A percentile compares a stretch with the other conserved stretches of the same genome.
Conservation (phyloP, 192 early-diverging fungal species). For the Bifiguratus adelaidae region DNA sequence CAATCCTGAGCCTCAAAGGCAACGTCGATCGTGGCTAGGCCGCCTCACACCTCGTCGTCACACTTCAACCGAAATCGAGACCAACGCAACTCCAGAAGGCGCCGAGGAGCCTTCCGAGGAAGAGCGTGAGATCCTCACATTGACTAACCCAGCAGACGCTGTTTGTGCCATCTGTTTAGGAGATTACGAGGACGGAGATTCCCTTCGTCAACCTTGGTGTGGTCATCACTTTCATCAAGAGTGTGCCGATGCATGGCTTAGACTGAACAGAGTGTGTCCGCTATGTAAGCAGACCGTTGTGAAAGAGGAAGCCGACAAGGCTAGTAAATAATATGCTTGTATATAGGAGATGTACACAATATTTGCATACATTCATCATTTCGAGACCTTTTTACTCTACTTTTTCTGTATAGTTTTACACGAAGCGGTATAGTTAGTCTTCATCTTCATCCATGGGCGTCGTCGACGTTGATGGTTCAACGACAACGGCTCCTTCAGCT, state of each 20-base stretch:
- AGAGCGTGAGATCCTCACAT: slow-evolving; percentile 17
- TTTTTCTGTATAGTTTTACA: no score
- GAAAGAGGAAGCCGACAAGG: slow-evolving; percentile 17
- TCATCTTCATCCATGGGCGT: no score
- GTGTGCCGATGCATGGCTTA: slow-evolving; percentile 77
- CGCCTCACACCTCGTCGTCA: neutral
- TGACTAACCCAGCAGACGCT: slow-evolving; percentile 47
- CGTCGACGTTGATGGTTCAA: no score
- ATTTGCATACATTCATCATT: no score
- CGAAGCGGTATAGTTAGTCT: no score
- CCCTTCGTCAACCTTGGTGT: slow-evolving; percentile 61
- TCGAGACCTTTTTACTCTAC: no score
- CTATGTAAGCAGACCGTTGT: slow-evolving; percentile 56
- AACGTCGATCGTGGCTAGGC: no score
- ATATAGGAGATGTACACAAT: no score
- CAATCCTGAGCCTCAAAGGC: neutral
- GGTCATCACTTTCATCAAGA: slow-evolving; percentile 74
- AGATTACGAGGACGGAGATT: slow-evolving; percentile 68
- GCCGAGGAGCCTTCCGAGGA: neutral
- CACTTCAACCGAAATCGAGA: neutral
- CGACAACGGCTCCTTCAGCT: no score
- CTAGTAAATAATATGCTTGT: no score
- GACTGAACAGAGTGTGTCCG: slow-evolving; percentile 62
- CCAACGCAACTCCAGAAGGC: neutral
- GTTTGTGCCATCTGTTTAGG: slow-evolving; percentile 73